These are phyloP conservation scores for Sistotremastrum niveocremeum DNA, from an alignment of 768 basidiomycete genomes.

Conservation along the genomic window DNA sequence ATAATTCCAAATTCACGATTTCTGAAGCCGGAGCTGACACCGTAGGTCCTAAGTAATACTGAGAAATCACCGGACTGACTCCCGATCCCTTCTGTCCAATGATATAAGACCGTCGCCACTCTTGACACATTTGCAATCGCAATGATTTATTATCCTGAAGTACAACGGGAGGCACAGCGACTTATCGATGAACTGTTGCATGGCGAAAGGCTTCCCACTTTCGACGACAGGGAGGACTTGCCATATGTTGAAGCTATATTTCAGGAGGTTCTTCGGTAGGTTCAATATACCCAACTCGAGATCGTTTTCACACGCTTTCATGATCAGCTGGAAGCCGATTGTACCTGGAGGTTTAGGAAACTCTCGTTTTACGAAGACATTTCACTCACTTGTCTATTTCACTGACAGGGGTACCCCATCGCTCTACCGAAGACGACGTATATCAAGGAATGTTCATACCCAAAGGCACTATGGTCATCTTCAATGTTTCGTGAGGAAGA, in stretches of 20 bases:
- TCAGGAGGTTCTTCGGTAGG: conserved; percentile 17
- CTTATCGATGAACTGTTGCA: conserved; percentile 17
- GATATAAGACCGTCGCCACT: conserved; percentile 12
- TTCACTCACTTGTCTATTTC: no score
- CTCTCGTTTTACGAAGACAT: no score
- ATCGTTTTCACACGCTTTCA: background rate
- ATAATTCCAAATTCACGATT: no score
- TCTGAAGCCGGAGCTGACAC: no score
- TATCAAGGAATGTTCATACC: conserved; percentile 7
- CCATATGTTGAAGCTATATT: conserved; percentile 17
- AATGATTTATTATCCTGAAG: conserved; percentile 20
- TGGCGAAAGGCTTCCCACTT: conserved; percentile 14
- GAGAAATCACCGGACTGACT: no score
- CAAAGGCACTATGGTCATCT: conserved; percentile 1
- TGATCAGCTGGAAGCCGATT: no score
- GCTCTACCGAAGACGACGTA: conserved; percentile 5
- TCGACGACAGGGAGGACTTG: conserved; percentile 13
- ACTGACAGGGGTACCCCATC: conserved; percentile 6
- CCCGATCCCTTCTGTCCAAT: background rate
- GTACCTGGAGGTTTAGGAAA: no score
- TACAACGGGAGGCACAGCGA: conserved; percentile 16
- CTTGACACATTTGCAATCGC: conserved; percentile 21
- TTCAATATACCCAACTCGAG: conserved; percentile 11
- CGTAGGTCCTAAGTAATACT: no score
- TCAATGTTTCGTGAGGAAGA: background rate